Conservation (phyloP, 257 asterid species). For the Craterostigma plantagineum region DNA sequence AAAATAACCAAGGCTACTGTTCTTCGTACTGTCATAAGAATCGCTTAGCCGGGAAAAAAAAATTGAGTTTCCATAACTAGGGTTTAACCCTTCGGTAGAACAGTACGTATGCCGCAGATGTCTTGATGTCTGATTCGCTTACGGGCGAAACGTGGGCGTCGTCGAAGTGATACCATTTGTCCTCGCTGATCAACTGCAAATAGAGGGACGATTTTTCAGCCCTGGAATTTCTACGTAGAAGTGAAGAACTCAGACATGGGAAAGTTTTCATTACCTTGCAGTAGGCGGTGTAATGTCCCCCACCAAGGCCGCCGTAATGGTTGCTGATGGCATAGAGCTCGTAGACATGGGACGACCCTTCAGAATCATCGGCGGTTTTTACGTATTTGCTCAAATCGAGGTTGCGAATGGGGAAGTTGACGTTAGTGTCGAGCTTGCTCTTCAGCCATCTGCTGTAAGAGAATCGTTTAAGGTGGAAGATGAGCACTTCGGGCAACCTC, state of each 20-base stretch:
- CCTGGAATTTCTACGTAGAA: no score
- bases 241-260: not conserved
- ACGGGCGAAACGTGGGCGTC: constrained; percentile 72
- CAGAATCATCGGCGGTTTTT: constrained; percentile 39
- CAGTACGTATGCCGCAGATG: constrained; percentile 90
- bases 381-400: constrained; percentile 75
- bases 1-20: no score
- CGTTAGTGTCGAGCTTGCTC: constrained; percentile 85
- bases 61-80: not conserved
- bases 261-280: constrained; percentile 56
- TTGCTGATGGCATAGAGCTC: constrained; percentile 90
- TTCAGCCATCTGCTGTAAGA: constrained; percentile 83
- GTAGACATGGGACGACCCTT: constrained; percentile 46
- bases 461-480: constrained; percentile 81
- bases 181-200: constrained; percentile 56
- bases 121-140: constrained; percentile 51
- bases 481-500: constrained; percentile 84
- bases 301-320: constrained; percentile 96
- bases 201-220: no score
- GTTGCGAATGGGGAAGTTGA: constrained; percentile 63
- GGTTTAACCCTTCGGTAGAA: constrained; percentile 59
- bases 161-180: constrained; percentile 78
- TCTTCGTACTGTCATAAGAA: no score
- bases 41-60: no score
- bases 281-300: constrained; percentile 92